Percentiles rank a stretch among this genome's conserved stretches.
Evolutionary conservation across 495 filamentous ascomycete genomes (phyloP).

Genomic region (Neohortaea acidophila): DNA sequence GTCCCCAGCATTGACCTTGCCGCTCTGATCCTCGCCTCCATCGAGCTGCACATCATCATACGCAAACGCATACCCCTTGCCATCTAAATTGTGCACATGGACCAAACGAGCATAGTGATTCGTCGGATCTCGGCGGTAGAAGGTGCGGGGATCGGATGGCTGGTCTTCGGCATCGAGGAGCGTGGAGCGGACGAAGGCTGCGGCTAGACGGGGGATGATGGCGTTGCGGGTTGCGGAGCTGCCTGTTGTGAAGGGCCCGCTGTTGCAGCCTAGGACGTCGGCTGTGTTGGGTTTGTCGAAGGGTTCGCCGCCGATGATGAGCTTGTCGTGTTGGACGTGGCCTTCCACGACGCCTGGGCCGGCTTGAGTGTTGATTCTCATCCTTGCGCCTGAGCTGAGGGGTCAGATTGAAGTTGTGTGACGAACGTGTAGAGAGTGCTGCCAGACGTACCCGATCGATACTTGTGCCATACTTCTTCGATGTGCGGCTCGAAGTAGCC

Average conservation of each 20-base stretch:
- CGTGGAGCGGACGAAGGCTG: constrained; percentile 54
- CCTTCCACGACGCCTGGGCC: constrained; percentile 36
- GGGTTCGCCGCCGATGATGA: constrained; percentile 37
- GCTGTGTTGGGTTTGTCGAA: constrained; percentile 43
- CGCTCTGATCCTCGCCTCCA: constrained; percentile 44
- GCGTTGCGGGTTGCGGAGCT: constrained; percentile 34
- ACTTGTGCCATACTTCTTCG: constrained; percentile 46
- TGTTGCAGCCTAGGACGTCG: constrained; percentile 59
- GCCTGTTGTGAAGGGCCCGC: constrained; percentile 48
- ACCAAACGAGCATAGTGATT: constrained; percentile 60
- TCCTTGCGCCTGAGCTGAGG: constrained; percentile 16
- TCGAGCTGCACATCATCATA: constrained; percentile 59
- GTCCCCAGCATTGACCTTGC: constrained; percentile 42
- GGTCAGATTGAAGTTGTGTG: no score
- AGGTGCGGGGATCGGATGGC: constrained; percentile 23
- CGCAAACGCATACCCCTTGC: constrained; percentile 58
- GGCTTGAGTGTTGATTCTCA: constrained; percentile 52
- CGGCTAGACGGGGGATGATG: constrained; percentile 50
- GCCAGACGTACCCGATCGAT: no score
- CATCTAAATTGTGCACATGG: constrained; percentile 46
- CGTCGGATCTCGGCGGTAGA: constrained; percentile 42
- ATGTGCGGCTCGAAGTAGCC: constrained; percentile 52
- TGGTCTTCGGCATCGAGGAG: constrained; percentile 28
- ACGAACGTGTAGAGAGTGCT: no score
- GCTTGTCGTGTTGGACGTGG: constrained; percentile 33